Percentiles rank a stretch among this genome's conserved stretches.
Evolutionary conservation across 495 filamentous ascomycete species (phyloP).

Genomic region (Friedmanniomyces endolithicus): DNA sequence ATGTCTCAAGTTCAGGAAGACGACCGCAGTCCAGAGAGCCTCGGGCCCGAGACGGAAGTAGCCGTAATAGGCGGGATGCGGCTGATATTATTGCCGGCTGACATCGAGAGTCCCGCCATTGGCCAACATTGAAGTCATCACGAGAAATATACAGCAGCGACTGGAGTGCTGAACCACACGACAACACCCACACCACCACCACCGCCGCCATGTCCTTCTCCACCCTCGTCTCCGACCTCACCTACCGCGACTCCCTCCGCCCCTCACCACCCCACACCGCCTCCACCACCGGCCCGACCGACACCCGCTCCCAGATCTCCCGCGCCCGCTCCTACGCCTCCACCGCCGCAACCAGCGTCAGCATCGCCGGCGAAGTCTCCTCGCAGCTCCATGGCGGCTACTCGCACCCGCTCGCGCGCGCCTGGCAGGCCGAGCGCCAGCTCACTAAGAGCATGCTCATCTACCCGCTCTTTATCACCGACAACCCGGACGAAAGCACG

Average conservation of each 20-base stretch:
- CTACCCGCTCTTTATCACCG: slow-evolving; percentile 91
- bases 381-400: slow-evolving; percentile 94
- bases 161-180: not conserved
- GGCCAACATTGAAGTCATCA: not conserved
- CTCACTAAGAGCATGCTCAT: slow-evolving; percentile 99
- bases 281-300: slow-evolving; percentile 11
- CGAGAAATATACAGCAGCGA: not conserved
- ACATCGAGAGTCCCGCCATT: not conserved
- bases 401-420: slow-evolving; percentile 74
- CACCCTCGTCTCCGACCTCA: slow-evolving; percentile 73
- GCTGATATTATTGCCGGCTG: too few relatives aligned
- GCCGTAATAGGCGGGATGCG: not conserved
- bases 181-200: not conserved
- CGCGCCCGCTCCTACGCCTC: slow-evolving; percentile 67
- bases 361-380: slow-evolving; percentile 82
- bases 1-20: too few relatives aligned
- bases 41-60: not conserved
- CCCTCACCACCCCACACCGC: not conserved
- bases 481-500: slow-evolving; percentile 82
- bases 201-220: slow-evolving; percentile 70
- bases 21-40: too few relatives aligned
- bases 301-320: slow-evolving; percentile 58
- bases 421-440: slow-evolving; percentile 95
- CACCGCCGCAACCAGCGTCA: slow-evolving; percentile 85
- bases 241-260: slow-evolving; percentile 44